Percentiles rank a stretch among this genome's conserved stretches.
Evolutionary conservation across 2,329 filamentous ascomycete species (phyloP).

Genomic region (Fusarium palustre): DNA sequence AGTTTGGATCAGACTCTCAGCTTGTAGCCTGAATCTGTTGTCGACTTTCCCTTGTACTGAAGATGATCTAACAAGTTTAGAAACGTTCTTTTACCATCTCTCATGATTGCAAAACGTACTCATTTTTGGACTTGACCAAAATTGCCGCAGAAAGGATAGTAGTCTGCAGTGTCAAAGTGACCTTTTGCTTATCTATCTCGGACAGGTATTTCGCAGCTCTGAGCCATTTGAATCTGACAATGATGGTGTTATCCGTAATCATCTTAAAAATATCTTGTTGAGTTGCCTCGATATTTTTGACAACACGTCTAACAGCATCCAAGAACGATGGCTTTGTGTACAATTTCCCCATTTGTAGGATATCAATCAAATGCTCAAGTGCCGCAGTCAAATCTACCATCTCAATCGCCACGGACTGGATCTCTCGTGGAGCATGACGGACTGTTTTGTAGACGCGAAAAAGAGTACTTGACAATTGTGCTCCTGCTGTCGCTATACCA

Average conservation of each 20-base stretch:
- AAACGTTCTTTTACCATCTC: fast-evolving
- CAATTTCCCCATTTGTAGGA: not conserved
- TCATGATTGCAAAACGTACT: not conserved
- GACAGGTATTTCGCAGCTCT: constrained; percentile 17
- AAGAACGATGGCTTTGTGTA: constrained; percentile 13
- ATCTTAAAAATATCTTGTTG: constrained; percentile 11
- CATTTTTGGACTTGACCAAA: constrained; percentile 10
- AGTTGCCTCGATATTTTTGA: constrained; percentile 18
- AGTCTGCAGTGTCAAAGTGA: constrained; percentile 22
- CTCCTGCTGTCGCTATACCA: constrained; percentile 30
- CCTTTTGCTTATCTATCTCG: constrained; percentile 34
- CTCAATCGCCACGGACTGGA: constrained; percentile 11
- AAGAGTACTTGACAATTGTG: constrained; percentile 18
- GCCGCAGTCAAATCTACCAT: constrained; percentile 14
- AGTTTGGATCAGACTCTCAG: constrained; percentile 28
- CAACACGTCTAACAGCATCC: not conserved
- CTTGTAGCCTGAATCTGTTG: constrained; percentile 30
- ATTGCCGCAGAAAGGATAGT: constrained; percentile 24
- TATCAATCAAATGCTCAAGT: constrained; percentile 23
- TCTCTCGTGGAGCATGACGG: constrained; percentile 15
- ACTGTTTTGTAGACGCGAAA: constrained; percentile 19
- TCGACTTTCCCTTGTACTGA: not conserved
- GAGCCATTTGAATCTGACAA: constrained; percentile 9
- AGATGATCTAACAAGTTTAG: not conserved
- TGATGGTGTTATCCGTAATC: not conserved